Evolutionary conservation across 805 yeast species (phyloP).

Genomic region (Komagataella phaffii): DNA sequence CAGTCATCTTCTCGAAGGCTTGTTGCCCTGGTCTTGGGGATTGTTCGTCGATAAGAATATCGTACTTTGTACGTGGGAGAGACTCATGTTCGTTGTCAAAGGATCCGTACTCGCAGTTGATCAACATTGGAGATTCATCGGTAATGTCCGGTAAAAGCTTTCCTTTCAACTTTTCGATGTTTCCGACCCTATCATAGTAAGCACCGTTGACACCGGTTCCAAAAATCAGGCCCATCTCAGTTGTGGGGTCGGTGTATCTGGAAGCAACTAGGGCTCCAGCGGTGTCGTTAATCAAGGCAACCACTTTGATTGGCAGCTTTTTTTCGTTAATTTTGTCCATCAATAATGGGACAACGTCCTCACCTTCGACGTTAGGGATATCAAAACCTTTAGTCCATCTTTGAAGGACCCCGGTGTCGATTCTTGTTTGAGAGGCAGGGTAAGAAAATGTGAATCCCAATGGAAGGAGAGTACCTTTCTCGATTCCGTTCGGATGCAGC

Average conservation of each 20-base stretch:
- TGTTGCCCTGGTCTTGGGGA: conserved; percentile 98
- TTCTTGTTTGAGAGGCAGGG: conserved; percentile 75
- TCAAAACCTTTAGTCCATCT: conserved; percentile 99
- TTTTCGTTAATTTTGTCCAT: conserved; percentile 58
- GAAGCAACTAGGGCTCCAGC: conserved; percentile 96
- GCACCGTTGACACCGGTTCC: conserved; percentile 99
- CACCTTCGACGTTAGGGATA: conserved; percentile 88
- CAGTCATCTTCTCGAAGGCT: conserved; percentile 94
- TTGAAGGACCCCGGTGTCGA: conserved; percentile 80
- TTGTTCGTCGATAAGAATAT: conserved; percentile 65
- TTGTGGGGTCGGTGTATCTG: conserved; percentile 78
- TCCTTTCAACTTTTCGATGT: conserved; percentile 80
- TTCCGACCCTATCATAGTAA: conserved; percentile 66
- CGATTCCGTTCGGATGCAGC: conserved; percentile 57
- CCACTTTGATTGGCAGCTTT: conserved; percentile 73
- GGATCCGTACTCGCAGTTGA: conserved; percentile 98
- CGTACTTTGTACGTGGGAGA: conserved; percentile 87
- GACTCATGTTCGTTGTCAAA: conserved; percentile 85
- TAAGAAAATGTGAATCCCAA: conserved; percentile 95
- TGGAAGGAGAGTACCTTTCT: conserved; percentile 41
- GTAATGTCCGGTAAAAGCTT: conserved; percentile 52
- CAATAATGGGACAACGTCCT: conserved; percentile 87
- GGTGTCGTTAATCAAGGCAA: conserved; percentile 93
- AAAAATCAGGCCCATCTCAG: conserved; percentile 93
- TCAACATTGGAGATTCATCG: conserved; percentile 71